These are phyloP conservation scores for Termitomyces sp. DNA, from an alignment of 768 basidiomycete species.

Conservation along the genomic window DNA sequence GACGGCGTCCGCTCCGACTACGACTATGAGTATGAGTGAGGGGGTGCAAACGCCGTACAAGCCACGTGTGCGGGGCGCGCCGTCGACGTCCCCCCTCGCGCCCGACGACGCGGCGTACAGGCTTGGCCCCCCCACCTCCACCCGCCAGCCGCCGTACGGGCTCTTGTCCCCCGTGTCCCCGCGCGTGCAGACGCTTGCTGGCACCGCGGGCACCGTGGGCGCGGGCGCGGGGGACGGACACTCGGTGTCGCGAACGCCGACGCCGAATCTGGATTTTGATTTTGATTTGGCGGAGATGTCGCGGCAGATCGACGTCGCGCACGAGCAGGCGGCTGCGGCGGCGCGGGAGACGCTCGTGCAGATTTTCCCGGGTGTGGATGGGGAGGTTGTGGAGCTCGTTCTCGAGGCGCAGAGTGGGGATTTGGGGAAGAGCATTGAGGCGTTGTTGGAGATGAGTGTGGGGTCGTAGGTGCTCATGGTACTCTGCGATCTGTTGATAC, in stretches of 20 bases:
- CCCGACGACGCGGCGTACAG: slow-evolving; percentile 53
- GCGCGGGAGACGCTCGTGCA: slow-evolving; percentile 74
- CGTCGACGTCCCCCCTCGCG: slow-evolving; percentile 35
- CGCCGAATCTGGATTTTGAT: slow-evolving; percentile 62
- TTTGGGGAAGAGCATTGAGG: slow-evolving; percentile 86
- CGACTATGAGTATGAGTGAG: slow-evolving; percentile 19
- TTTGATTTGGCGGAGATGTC: slow-evolving; percentile 69
- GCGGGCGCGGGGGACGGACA: slow-evolving; percentile 24
- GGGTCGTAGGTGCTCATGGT: no score
- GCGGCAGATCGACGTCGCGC: slow-evolving; percentile 73
- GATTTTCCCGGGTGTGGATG: slow-evolving; percentile 83
- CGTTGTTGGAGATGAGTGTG: slow-evolving; percentile 68
- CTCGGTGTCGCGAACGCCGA: slow-evolving; percentile 61
- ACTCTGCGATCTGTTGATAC: no score
- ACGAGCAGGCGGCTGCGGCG: slow-evolving; percentile 67
- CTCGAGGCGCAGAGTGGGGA: slow-evolving; percentile 87
- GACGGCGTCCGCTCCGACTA: slow-evolving; percentile 31
- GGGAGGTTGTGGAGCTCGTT: slow-evolving; percentile 83
- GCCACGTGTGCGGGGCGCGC: slow-evolving; percentile 55
- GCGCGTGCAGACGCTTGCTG: slow-evolving; percentile 37
- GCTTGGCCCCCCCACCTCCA: slow-evolving; percentile 38
- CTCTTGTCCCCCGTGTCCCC: slow-evolving; percentile 31
- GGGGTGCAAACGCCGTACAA: slow-evolving; percentile 66
- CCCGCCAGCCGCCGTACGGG: slow-evolving; percentile 44
- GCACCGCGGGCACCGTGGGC: no score